A percentile compares a stretch with the other conserved stretches of the same genome.
These are phyloP conservation scores for Prunus dulcis DNA, from an alignment of 306 rosid genomes.

Conservation along the genomic window DNA sequence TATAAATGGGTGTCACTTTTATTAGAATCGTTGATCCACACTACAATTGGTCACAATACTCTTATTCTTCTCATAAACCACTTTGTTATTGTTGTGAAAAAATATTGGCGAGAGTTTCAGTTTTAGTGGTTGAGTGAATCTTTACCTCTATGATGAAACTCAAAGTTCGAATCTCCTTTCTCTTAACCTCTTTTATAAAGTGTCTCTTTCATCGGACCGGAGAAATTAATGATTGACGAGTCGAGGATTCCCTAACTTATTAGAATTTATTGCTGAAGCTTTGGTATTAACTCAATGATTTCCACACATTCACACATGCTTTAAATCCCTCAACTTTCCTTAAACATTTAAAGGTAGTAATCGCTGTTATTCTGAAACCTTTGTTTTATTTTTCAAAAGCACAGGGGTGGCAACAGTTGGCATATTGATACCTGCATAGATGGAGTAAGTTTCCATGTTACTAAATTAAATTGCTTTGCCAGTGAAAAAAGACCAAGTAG, in stretches of 20 bases:
- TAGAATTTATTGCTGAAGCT: background rate
- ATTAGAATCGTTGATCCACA: too few species aligned
- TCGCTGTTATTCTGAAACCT: background rate
- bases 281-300: background rate
- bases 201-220: fast-evolving
- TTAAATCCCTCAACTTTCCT: background rate
- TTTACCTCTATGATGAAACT: too few species aligned
- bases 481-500: conserved; percentile 13
- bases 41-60: too few species aligned
- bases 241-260: background rate
- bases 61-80: too few species aligned
- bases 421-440: conserved; percentile 18
- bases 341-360: background rate
- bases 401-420: conserved; percentile 18
- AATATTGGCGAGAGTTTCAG: too few species aligned
- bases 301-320: background rate
- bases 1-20: too few species aligned
- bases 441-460: conserved; percentile 18
- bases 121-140: too few species aligned
- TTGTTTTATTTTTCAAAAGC: background rate
- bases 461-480: conserved; percentile 9
- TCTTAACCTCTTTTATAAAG: too few species aligned
- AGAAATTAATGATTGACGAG: too few species aligned
- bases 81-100: too few species aligned
- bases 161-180: too few species aligned